These are phyloP conservation scores for Osmanthus fragrans DNA, from an alignment of 257 asterid genomes.

Conservation along the genomic window DNA sequence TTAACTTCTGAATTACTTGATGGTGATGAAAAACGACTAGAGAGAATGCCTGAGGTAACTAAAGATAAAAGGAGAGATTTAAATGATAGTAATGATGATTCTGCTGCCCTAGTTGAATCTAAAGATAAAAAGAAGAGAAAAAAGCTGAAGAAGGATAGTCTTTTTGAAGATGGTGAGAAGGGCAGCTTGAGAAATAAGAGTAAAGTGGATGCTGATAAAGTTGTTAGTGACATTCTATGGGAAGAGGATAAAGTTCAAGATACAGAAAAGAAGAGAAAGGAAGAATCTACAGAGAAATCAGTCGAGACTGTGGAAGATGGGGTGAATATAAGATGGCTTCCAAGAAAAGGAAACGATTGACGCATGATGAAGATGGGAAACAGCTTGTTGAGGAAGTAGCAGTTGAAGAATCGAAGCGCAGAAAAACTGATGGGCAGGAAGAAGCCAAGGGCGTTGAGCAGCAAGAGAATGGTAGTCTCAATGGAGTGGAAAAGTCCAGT, in stretches of 20 bases:
- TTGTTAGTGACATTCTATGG: not conserved
- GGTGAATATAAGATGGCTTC: constrained; percentile 46
- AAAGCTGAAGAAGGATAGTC: constrained; percentile 17
- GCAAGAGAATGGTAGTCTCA: constrained; percentile 17
- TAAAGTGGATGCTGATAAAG: not conserved
- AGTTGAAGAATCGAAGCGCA: constrained; percentile 57
- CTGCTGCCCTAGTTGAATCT: constrained; percentile 23
- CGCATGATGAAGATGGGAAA: constrained; percentile 46
- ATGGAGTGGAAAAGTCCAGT: constrained; percentile 37
- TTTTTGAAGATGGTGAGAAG: constrained; percentile 21
- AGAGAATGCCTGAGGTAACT: constrained; percentile 20
- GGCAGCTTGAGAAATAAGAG: not conserved
- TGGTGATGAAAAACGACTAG: constrained; percentile 29
- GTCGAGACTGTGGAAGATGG: constrained; percentile 38
- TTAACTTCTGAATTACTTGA: constrained; percentile 24
- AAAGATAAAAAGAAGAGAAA: constrained; percentile 39
- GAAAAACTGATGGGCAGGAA: constrained; percentile 52
- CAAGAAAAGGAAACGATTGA: constrained; percentile 71
- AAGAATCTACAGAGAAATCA: constrained; percentile 22
- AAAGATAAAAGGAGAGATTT: constrained; percentile 22
- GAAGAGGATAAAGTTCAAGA: constrained; percentile 9
- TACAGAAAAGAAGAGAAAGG: constrained; percentile 29
- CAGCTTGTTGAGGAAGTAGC: constrained; percentile 39
- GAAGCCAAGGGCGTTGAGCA: constrained; percentile 33
- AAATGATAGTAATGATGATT: constrained; percentile 21